Evolutionary conservation across 805 yeast species (phyloP).

Genomic region (Candida incommunis): DNA sequence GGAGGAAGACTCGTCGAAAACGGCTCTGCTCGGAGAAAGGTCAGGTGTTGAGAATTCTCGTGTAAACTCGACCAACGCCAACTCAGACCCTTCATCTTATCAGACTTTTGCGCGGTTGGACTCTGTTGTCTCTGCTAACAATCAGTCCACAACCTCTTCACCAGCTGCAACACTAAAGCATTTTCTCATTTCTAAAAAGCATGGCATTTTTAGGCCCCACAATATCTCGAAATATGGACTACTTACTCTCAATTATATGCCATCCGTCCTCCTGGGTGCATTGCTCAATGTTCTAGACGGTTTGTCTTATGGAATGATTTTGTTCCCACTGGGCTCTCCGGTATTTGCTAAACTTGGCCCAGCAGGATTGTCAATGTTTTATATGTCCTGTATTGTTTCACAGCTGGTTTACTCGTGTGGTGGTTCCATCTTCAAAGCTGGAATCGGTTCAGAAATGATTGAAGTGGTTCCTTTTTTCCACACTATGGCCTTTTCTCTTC

Average conservation of each 20-base stretch:
- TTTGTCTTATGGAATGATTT: constrained; percentile 91
- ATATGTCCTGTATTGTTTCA: constrained; percentile 78
- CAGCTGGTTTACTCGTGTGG: constrained; percentile 84
- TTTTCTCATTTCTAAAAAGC: not conserved
- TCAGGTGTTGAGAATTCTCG: not conserved
- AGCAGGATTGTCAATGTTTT: constrained; percentile 86
- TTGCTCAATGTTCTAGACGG: constrained; percentile 84
- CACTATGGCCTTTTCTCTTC: constrained; percentile 71
- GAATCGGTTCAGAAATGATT: constrained; percentile 97
- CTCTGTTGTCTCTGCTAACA: not conserved
- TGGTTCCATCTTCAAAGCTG: constrained; percentile 76
- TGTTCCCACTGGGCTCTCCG: constrained; percentile 81
- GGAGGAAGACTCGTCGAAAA: not conserved
- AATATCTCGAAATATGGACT: not conserved
- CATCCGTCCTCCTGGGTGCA: constrained; percentile 77
- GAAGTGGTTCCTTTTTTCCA: constrained; percentile 98
- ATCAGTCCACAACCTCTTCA: not conserved
- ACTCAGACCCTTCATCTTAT: not conserved
- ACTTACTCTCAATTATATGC: constrained; percentile 27
- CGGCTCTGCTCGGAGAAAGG: not conserved
- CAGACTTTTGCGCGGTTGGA: not conserved
- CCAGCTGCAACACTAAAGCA: not conserved
- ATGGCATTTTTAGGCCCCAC: not conserved
- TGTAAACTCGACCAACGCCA: not conserved
- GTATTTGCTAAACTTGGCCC: constrained; percentile 70